phyloP scores from a whole-genome alignment of 768 basidiomycete genomes.

The Tubosaeta brunneosetosa region DNA sequence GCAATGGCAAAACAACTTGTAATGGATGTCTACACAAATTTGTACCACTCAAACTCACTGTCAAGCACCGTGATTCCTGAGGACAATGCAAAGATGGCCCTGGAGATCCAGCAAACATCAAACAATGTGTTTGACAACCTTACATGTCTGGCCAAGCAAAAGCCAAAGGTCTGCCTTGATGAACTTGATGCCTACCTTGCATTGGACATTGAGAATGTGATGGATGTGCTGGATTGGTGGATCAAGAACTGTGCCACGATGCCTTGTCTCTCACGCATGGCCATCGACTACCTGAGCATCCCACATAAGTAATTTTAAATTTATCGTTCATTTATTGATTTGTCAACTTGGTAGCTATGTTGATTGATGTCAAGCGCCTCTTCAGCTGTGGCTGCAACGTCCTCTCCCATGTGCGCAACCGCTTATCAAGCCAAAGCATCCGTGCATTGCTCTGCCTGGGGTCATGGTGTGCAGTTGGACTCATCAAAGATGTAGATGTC shows the following conservation, averaged over 20 bases:
- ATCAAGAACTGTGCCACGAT: no score
- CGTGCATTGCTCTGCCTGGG: neutral
- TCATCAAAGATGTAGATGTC: no score
- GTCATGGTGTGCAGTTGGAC: no score
- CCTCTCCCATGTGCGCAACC: neutral
- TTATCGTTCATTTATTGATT: no score
- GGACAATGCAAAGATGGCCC: no score
- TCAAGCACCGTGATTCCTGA: no score
- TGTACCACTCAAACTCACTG: no score
- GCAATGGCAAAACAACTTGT: neutral
- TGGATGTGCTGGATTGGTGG: no score
- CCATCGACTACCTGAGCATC: no score
- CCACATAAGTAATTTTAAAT: no score
- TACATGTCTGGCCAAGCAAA: neutral
- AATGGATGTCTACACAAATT: neutral
- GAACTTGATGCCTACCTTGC: neutral
- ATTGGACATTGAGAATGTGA: neutral
- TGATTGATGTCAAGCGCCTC: neutral
- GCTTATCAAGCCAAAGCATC: neutral
- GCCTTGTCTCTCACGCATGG: no score
- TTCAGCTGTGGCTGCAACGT: neutral
- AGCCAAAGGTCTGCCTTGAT: neutral
- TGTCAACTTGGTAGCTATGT: slow-evolving; percentile 1
- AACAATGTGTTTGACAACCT: neutral
- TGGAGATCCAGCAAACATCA: no score